Percentiles rank a stretch among this genome's conserved stretches.
These are phyloP conservation scores for Adenanthera pavonina DNA, from an alignment of 306 rosid species.

Conservation along the genomic window DNA sequence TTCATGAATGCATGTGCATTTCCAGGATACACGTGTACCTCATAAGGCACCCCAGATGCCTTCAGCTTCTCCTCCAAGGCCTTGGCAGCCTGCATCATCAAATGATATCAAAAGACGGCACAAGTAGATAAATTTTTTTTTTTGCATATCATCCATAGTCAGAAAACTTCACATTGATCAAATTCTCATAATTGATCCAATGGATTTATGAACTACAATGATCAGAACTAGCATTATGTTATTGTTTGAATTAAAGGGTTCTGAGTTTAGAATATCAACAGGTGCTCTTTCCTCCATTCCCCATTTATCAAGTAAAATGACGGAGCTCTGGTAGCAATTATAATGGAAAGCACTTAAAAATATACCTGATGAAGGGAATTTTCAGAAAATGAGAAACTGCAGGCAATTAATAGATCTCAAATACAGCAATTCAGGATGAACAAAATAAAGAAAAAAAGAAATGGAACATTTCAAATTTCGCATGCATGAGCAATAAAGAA, in stretches of 20 bases:
- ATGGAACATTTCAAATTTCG: not conserved
- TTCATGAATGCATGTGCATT: constrained; percentile 90
- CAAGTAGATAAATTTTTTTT: not conserved
- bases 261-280: not conserved
- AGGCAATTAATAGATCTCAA: not conserved
- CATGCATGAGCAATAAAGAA: not conserved
- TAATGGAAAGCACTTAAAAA: not conserved
- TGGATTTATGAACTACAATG: not conserved
- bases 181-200: not conserved
- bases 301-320: not conserved
- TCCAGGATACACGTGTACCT: constrained; percentile 81
- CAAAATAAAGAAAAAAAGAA: not conserved
- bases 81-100: constrained; percentile 71
- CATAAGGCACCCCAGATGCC: constrained; percentile 78
- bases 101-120: constrained; percentile 17
- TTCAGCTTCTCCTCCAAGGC: constrained; percentile 85
- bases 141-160: not conserved
- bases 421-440: not conserved
- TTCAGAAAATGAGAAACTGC: not conserved
- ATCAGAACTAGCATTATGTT: not conserved
- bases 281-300: not conserved
- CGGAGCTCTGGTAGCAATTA: constrained; percentile 19
- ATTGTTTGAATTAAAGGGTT: not conserved
- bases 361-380: not conserved
- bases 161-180: not conserved